A percentile compares a stretch with the other conserved stretches of the same genome.
Conservation (phyloP, 768 basidiomycete species). For the Sarcodon sp. region DNA sequence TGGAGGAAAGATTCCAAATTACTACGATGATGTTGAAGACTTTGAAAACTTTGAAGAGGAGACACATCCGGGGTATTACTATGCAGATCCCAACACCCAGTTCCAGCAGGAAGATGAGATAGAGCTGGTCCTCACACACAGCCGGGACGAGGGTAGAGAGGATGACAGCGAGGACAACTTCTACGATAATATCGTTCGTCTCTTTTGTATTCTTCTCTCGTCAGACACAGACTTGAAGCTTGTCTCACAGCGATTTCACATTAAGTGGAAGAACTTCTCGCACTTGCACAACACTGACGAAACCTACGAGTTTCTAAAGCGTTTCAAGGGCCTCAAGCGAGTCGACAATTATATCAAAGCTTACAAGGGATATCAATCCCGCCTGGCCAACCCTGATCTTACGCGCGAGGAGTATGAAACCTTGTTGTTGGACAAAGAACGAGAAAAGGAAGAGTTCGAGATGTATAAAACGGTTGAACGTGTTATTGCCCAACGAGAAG, state of each 20-base stretch:
- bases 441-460: constrained; percentile 85
- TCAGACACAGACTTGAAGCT: constrained; percentile 7
- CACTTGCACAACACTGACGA: constrained; percentile 99
- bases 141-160: constrained; percentile 72
- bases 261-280: constrained; percentile 99
- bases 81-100: constrained; percentile 34
- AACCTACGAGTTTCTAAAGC: constrained; percentile 89
- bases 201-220: constrained; percentile 3
- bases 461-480: constrained; percentile 87
- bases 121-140: constrained; percentile 81
- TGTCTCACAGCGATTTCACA: constrained; percentile 74
- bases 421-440: constrained; percentile 80
- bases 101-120: constrained; percentile 62
- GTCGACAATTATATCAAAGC: constrained; percentile 99
- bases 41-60: constrained; percentile 72
- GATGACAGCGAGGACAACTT: constrained; percentile 72
- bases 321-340: constrained; percentile 90
- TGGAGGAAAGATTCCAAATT: constrained; percentile 74
- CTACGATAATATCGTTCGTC: constrained; percentile 70
- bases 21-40: constrained; percentile 55
- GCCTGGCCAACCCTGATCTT: constrained; percentile 49
- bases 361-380: constrained; percentile 62
- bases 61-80: constrained; percentile 36
- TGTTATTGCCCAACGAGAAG: constrained; percentile 68
- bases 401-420: constrained; percentile 84